Conservation (phyloP, 768 basidiomycete genomes). For the Hebeloma cylindrosporum region DNA sequence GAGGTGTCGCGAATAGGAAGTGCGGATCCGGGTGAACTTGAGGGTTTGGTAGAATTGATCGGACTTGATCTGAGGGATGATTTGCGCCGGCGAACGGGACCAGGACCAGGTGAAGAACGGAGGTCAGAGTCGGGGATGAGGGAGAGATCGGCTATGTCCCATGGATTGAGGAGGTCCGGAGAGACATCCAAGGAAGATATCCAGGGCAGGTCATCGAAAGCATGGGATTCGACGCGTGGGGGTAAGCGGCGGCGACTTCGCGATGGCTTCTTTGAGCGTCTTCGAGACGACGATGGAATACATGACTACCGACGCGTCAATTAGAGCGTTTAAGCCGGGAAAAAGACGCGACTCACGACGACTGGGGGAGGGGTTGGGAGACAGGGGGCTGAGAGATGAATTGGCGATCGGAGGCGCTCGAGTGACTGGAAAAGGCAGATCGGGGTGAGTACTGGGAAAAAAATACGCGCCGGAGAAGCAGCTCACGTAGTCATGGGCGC, state of each 20-base stretch:
- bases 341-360: constrained; percentile 21
- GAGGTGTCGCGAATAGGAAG: constrained; percentile 27
- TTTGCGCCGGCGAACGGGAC: constrained; percentile 63
- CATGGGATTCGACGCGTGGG: constrained; percentile 30
- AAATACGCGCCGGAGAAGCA: neutral
- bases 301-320: constrained; percentile 24
- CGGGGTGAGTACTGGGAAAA: neutral
- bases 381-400: constrained; percentile 25
- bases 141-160: constrained; percentile 68
- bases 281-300: constrained; percentile 36
- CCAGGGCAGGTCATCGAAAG: constrained; percentile 70
- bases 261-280: constrained; percentile 33
- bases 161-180: constrained; percentile 39
- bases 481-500: constrained; percentile 11
- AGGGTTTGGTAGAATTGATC: constrained; percentile 24
- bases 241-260: constrained; percentile 29
- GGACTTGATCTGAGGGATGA: constrained; percentile 51
- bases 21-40: constrained; percentile 13
- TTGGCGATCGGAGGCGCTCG: constrained; percentile 29
- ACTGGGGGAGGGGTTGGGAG: constrained; percentile 13
- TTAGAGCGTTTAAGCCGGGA: neutral
- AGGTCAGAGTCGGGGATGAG: constrained; percentile 41
- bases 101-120: constrained; percentile 32
- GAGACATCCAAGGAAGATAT: constrained; percentile 55
- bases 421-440: constrained; percentile 16